Evolutionary conservation across 257 asterid genomes (phyloP).

Genomic region (Solanum sitiens): DNA sequence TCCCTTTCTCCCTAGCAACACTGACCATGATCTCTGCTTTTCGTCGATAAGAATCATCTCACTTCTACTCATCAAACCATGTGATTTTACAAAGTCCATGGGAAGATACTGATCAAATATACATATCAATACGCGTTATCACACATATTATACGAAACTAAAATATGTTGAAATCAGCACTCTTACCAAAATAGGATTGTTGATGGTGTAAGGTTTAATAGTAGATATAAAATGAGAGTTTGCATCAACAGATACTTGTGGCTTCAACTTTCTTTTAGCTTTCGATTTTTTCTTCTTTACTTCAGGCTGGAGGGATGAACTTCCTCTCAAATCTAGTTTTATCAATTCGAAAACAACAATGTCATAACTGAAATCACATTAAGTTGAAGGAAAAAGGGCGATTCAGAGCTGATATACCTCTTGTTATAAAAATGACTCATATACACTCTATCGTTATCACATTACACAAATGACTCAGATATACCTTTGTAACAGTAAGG

Average conservation of each 20-base stretch:
- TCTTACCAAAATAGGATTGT: not conserved
- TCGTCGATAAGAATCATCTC: not conserved
- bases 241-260: not conserved
- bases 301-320: not conserved
- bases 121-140: not conserved
- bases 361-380: not conserved
- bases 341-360: not conserved
- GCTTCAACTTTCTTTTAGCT: not conserved
- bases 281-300: not conserved
- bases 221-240: not conserved
- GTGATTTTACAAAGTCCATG: not conserved
- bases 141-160: not conserved
- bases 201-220: not conserved
- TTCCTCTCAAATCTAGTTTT: not conserved
- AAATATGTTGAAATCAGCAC: not conserved
- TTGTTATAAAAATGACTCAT: no score
- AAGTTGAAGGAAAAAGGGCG: not conserved
- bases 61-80: not conserved
- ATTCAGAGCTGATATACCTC: no score
- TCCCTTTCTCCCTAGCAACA: not conserved
- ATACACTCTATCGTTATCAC: no score
- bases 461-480: no score
- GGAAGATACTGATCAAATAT: not conserved
- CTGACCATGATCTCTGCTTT: not conserved
- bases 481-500: no score